These are phyloP conservation scores for Ascochyta koolunga DNA, from an alignment of 2,329 filamentous ascomycete genomes.

Conservation along the genomic window DNA sequence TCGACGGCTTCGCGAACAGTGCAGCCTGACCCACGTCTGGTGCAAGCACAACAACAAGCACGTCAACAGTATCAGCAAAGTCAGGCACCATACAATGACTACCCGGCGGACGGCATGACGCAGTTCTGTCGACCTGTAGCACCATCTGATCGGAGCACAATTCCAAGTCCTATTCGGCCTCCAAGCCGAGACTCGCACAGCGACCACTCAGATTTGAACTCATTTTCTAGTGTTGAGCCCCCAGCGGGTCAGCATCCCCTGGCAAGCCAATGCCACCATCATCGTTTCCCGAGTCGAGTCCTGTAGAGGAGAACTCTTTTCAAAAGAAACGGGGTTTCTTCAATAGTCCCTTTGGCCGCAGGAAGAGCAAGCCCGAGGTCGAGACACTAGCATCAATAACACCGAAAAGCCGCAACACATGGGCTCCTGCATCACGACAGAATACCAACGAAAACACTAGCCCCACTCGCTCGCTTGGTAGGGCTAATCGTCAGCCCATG, in stretches of 20 bases:
- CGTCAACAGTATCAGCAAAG: conserved; percentile 50
- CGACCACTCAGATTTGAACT: conserved; percentile 88
- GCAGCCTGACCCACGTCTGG: conserved; percentile 44
- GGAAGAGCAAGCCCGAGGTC: conserved; percentile 84
- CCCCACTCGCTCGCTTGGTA: conserved; percentile 50
- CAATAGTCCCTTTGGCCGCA: conserved; percentile 83
- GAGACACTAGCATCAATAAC: conserved; percentile 57
- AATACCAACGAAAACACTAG: conserved; percentile 49
- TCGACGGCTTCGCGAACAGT: conserved; percentile 24
- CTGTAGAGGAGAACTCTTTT: conserved; percentile 55
- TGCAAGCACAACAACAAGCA: conserved; percentile 46
- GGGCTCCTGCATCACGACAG: conserved; percentile 53
- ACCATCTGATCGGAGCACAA: conserved; percentile 71
- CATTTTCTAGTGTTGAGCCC: conserved; percentile 85
- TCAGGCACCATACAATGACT: conserved; percentile 89
- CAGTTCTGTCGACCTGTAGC: conserved; percentile 87
- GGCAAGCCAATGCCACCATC: conserved; percentile 60
- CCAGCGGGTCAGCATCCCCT: conserved; percentile 75
- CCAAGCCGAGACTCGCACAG: conserved; percentile 88
- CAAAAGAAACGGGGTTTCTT: conserved; percentile 85
- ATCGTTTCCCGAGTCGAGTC: conserved; percentile 29
- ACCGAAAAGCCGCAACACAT: conserved; percentile 58
- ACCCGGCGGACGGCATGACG: conserved; percentile 94
- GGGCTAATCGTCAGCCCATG: conserved; percentile 34
- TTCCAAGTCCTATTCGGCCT: conserved; percentile 72